phyloP scores from a whole-genome alignment of 768 basidiomycete species.

The Agrocybe pediades region DNA sequence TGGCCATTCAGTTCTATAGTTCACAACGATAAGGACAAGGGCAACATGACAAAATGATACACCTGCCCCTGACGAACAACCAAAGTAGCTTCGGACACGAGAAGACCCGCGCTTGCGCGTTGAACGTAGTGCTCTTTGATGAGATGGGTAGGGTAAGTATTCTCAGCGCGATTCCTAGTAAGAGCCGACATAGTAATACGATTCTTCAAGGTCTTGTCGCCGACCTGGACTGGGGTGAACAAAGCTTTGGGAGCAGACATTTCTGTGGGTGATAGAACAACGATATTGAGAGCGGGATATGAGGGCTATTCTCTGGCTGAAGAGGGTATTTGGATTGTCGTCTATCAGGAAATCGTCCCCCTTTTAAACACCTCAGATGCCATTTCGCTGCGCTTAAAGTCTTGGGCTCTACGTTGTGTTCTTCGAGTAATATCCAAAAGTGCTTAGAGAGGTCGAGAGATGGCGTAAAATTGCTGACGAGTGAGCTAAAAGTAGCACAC shows the following conservation, averaged over 20 bases:
- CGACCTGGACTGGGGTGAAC: constrained; percentile 35
- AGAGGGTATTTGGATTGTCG: too few relatives aligned
- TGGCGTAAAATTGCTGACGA: too few relatives aligned
- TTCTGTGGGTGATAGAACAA: background rate
- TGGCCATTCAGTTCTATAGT: constrained; percentile 42
- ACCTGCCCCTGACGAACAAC: constrained; percentile 43
- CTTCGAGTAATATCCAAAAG: too few relatives aligned
- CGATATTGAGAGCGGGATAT: background rate
- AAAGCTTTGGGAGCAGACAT: constrained; percentile 17
- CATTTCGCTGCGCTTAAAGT: too few relatives aligned
- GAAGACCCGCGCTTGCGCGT: constrained; percentile 39
- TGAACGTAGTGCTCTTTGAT: constrained; percentile 44
- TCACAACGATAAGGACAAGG: background rate
- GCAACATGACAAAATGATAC: background rate
- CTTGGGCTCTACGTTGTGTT: too few relatives aligned
- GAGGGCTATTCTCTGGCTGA: too few relatives aligned
- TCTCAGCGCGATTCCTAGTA: constrained; percentile 40
- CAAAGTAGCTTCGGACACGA: constrained; percentile 41
- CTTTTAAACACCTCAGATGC: too few relatives aligned
- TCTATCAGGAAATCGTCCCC: too few relatives aligned
- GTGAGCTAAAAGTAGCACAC: too few relatives aligned
- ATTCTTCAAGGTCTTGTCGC: constrained; percentile 37
- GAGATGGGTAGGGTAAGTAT: constrained; percentile 37
- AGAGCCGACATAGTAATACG: constrained; percentile 41
- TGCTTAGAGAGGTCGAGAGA: too few relatives aligned